Evolutionary conservation across 129 eudicot genomes (phyloP).

Genomic region (Kitagawia praeruptora): DNA sequence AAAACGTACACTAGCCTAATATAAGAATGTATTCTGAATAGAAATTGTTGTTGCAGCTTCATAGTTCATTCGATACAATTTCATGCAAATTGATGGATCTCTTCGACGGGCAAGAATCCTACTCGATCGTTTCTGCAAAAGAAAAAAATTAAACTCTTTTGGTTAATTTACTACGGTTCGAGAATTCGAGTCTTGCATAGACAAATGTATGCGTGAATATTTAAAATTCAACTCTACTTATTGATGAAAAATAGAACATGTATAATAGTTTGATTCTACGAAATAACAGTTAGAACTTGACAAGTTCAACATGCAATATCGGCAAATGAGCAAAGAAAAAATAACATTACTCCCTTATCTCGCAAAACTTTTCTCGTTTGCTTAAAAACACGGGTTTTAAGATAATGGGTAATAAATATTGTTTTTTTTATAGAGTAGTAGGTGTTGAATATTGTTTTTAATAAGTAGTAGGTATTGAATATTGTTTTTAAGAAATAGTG

Average conservation of each 20-base stretch:
- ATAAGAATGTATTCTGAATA: not conserved
- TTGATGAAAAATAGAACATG: not conserved
- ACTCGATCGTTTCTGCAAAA: constrained; percentile 40
- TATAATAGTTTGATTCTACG: too few species aligned
- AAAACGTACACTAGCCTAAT: not conserved
- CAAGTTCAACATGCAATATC: not conserved
- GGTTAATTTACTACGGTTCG: not conserved
- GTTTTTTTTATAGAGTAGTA: too few species aligned
- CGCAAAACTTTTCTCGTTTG: too few species aligned
- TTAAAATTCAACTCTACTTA: not conserved
- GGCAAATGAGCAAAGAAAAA: not conserved
- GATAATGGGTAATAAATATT: too few species aligned
- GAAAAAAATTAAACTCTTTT: not conserved
- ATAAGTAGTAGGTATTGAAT: too few species aligned
- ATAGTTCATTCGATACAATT: not conserved
- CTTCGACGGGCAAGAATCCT: constrained; percentile 41
- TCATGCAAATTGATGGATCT: not conserved
- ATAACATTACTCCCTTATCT: too few species aligned
- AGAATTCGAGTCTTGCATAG: not conserved
- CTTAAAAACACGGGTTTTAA: too few species aligned
- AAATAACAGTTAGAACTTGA: not conserved
- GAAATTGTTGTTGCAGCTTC: not conserved
- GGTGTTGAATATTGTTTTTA: too few species aligned
- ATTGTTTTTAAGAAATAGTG: too few species aligned
- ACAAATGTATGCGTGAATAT: not conserved